Base-by-base conservation (phyloP, 441 rosid genomes). In the Macaranga tanarius region DNA sequence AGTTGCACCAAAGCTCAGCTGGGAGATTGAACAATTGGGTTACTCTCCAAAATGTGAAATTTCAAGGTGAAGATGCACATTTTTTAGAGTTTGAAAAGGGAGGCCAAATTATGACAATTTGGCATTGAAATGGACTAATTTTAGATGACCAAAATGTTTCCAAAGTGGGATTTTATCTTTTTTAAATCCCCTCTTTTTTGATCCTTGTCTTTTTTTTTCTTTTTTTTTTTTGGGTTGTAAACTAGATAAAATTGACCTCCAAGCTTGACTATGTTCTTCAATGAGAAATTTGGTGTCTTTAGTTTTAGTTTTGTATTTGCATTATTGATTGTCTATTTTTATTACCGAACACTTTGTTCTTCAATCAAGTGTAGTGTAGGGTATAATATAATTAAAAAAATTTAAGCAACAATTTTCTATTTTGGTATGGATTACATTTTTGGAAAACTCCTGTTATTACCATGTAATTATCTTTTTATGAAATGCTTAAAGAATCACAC, bases 21-120 rank as follows among this genome's bases (percentile, higher is more conserved):
- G 98, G 98, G 98, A 91, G 83, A 85, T 20, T 58, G 90, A 90
- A 76, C 88, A 84, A 61, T 72, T 85, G 58, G 90, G 79, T 15
- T 76, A 77, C 74, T 64, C 86, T 44, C 77, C 88, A 31, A 78
- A 82, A 63, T 83, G 86, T 73, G 88, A 85, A 55, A 81, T 91
- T 75, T 87, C 95, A 38, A 88, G 93, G 74, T 88, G 91, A 91
- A 60, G 47, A 69, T 34, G 38, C 38, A 34, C 38, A 34, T 34
- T 34, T 34, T 7, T 34, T 5, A 59, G 48, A 31, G 47, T 5
- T 23, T 28, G 3, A 17, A 17, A 10, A 11, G 20, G 2, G 22
- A 15, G 31, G 2, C 6, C 38, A 34, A 34, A 34, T 0, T 34
- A 48, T 9, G 5, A 58, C 56, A 40, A 19, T 67, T 67, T 40